Percentiles rank a stretch among this genome's conserved stretches.
Evolutionary conservation across 2,329 filamentous ascomycete genomes (phyloP).

Genomic region (Beauveria scarabaeidicola): DNA sequence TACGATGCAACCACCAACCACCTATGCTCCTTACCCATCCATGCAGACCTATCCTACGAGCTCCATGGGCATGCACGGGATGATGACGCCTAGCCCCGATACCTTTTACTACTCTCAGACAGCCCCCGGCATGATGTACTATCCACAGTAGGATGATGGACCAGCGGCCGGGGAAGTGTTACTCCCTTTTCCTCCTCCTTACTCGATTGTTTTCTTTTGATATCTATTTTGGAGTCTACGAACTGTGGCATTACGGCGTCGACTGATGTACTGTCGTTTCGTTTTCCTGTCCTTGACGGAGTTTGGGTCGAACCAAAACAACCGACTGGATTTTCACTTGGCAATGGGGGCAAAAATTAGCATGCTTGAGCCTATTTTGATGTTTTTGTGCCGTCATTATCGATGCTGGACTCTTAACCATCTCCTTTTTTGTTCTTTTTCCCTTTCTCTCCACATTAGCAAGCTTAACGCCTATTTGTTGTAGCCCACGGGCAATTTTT

Average conservation of each 20-base stretch:
- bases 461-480: not conserved
- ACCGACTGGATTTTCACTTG: not conserved
- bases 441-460: constrained; percentile 1
- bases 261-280: not conserved
- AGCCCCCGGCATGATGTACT: constrained; percentile 50
- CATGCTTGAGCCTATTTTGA: constrained; percentile 3
- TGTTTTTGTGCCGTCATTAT: constrained; percentile 9
- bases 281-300: not conserved
- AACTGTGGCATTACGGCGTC: not conserved
- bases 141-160: constrained; percentile 43
- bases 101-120: constrained; percentile 62
- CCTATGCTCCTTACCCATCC: constrained; percentile 40
- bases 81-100: constrained; percentile 63
- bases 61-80: constrained; percentile 64
- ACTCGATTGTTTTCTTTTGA: not conserved
- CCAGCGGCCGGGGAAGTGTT: not conserved
- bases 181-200: not conserved
- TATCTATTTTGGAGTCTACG: not conserved
- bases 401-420: not conserved
- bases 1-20: constrained; percentile 51
- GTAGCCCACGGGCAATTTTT: not conserved
- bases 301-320: not conserved
- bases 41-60: constrained; percentile 46
- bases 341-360: not conserved
- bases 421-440: constrained; percentile 10